Evolutionary conservation across 176 grass and related monocot genomes (phyloP), one percentile per base, ranked within the genome.

Genomic region (Oryza glumipatula): DNA sequence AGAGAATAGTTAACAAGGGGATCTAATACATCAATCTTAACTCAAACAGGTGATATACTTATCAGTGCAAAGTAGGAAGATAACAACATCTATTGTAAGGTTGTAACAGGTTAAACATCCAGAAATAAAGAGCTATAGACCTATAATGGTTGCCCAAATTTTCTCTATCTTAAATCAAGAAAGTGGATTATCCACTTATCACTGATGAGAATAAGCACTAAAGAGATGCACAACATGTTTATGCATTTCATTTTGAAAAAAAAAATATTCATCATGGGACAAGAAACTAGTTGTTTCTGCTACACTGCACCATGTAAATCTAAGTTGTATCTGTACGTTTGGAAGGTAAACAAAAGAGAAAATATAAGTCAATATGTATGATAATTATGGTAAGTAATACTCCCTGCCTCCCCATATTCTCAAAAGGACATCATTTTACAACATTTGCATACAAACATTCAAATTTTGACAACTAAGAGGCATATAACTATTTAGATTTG

Each of bases 291-390:
- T 22, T 56, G 44, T 22, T 83, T 63, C 69, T 44, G 72, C 56
- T 73, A 78, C 22, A 65, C 24, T 73, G 36, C 28, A 13, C 16
- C 38, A 63, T 41, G 77, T 78, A 68, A 65, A 12, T 51, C 32
- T 49, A 72, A 72, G 54, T 23, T 73, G 15, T 73, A 26, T 80
- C 73, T 51, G 64, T 15, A 49, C 2, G 47, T 23, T 26, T 15
- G 56, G 19, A 43, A 35, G 67, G 74, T 73, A 67, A 79, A 58
- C 12, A 74, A 79, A 72, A 79, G 60, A 79, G 30, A 86, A 61
- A 52, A 52, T 52, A 14, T 16, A 16, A 52, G 49, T 16, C 14
- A 52, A 16, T 52, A 14, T 15, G 49, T 52, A 52, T 52, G 49
- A 52, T 16, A 52, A 52, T 52, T 52, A 52, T 52, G 49, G 16